phyloP scores from a whole-genome alignment of 805 yeast species.

The Saturnispora zaruensis region DNA sequence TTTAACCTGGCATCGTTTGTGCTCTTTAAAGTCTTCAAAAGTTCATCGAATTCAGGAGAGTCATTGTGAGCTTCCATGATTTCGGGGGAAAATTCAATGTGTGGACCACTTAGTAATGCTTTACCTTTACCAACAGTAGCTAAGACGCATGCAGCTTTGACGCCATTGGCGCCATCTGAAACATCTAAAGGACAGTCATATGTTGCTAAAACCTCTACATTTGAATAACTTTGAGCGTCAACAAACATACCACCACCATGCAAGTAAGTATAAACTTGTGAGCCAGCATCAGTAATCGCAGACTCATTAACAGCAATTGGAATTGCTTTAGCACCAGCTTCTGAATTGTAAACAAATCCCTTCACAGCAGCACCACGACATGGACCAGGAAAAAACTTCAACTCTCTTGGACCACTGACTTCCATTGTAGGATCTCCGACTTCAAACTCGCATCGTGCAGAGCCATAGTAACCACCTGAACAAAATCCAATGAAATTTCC shows the following conservation, averaged over 20 bases:
- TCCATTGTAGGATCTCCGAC: slow-evolving; percentile 62
- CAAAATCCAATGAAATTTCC: slow-evolving; percentile 85
- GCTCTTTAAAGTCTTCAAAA: slow-evolving; percentile 34
- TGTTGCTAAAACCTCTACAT: slow-evolving; percentile 66
- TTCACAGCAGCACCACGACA: slow-evolving; percentile 73
- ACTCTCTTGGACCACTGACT: slow-evolving; percentile 79
- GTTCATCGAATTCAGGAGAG: slow-evolving; percentile 21
- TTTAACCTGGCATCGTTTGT: slow-evolving; percentile 41
- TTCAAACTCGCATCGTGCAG: slow-evolving; percentile 73
- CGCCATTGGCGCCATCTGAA: slow-evolving; percentile 16
- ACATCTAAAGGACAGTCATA: slow-evolving; percentile 54
- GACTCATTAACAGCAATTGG: slow-evolving; percentile 33
- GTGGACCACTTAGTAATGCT: slow-evolving; percentile 75
- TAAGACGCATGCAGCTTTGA: slow-evolving; percentile 62
- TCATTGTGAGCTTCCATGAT: slow-evolving; percentile 31
- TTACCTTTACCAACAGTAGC: slow-evolving; percentile 66
- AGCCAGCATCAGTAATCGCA: slow-evolving; percentile 23
- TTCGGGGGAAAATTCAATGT: slow-evolving; percentile 74
- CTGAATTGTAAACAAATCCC: slow-evolving; percentile 75
- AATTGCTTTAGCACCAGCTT: slow-evolving; percentile 64
- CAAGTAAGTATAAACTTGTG: slow-evolving; percentile 41
- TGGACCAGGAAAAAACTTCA: slow-evolving; percentile 73
- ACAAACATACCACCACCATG: slow-evolving; percentile 90
- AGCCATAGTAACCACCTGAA: slow-evolving; percentile 89
- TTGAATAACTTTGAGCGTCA: slow-evolving; percentile 52